Percentiles rank a stretch among this genome's conserved stretches.
phyloP scores from a whole-genome alignment of 345 rosid genomes.

The Arabidopsis arenosa region DNA sequence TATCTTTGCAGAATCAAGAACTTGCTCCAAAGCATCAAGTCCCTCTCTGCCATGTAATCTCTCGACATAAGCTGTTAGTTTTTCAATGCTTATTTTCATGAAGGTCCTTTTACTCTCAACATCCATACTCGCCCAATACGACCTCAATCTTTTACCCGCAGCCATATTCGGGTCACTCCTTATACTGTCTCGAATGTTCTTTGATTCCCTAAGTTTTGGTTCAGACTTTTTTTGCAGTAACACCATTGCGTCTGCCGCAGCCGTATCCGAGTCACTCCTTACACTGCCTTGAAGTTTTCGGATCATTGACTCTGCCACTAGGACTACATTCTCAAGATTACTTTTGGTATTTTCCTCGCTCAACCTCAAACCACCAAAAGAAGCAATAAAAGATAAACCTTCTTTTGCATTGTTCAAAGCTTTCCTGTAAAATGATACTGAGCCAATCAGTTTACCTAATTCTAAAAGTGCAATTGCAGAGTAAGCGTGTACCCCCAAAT shows the following conservation, averaged over 20 bases:
- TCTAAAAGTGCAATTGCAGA: not conserved
- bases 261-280: not conserved
- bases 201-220: constrained; percentile 2
- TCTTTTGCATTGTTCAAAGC: not conserved
- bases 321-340: not conserved
- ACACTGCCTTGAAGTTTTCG: not conserved
- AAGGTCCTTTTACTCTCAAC: constrained; percentile 15
- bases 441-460: not conserved
- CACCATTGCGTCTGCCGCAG: not conserved
- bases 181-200: not conserved
- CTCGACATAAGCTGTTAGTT: constrained; percentile 1
- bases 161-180: not conserved
- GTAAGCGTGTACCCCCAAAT: not conserved
- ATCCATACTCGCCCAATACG: constrained; percentile 24
- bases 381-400: not conserved
- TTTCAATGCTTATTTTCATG: not conserved
- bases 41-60: constrained; percentile 1
- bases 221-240: not conserved
- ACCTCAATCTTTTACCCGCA: not conserved
- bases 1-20: not conserved
- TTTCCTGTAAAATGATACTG: constrained; percentile 16
- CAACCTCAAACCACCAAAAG: not conserved
- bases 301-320: not conserved
- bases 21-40: not conserved
- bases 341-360: not conserved